A percentile compares a stretch with the other conserved stretches of the same genome.
Evolutionary conservation across 2,329 filamentous ascomycete species (phyloP).

Genomic region (Neospermospora avenae): DNA sequence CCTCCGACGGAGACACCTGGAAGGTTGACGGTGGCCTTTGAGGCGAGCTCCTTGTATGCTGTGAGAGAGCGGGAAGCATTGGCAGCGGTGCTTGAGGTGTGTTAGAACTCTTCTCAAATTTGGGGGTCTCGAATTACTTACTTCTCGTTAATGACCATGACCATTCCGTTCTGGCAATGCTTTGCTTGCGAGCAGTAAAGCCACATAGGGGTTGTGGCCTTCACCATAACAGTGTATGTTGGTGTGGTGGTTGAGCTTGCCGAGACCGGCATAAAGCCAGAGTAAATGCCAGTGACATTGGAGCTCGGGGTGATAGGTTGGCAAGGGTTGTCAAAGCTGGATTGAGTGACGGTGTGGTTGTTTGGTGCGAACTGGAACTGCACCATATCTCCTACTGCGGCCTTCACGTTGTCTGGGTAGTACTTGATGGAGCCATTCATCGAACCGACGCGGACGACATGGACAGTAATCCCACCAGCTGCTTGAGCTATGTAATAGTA

Average conservation of each 20-base stretch:
- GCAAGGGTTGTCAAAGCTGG: constrained; percentile 70
- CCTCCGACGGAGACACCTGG: constrained; percentile 33
- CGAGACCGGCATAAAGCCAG: constrained; percentile 63
- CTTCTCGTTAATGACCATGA: constrained; percentile 47
- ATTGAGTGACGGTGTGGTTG: constrained; percentile 80
- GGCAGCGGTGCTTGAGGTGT: constrained; percentile 33
- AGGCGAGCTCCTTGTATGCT: constrained; percentile 38
- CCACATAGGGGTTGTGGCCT: constrained; percentile 70
- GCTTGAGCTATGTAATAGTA: constrained; percentile 8
- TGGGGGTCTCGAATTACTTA: no score
- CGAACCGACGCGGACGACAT: constrained; percentile 63
- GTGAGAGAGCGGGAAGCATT: constrained; percentile 52
- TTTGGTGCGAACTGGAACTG: constrained; percentile 64
- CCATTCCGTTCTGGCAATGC: constrained; percentile 60
- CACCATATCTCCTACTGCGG: constrained; percentile 58
- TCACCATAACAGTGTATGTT: constrained; percentile 69
- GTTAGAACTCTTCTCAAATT: constrained; percentile 7
- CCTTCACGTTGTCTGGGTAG: constrained; percentile 63
- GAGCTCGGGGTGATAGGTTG: constrained; percentile 50
- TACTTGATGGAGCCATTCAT: constrained; percentile 50
- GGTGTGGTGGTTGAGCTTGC: constrained; percentile 52
- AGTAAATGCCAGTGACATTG: constrained; percentile 60
- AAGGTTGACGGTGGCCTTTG: constrained; percentile 39
- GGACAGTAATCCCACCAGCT: constrained; percentile 40
- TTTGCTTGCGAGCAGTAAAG: constrained; percentile 71